Evolutionary conservation across 208 protist species (phyloP), one percentile per base, ranked within the genome.

Genomic region (Trypanosoma platydactyli): DNA sequence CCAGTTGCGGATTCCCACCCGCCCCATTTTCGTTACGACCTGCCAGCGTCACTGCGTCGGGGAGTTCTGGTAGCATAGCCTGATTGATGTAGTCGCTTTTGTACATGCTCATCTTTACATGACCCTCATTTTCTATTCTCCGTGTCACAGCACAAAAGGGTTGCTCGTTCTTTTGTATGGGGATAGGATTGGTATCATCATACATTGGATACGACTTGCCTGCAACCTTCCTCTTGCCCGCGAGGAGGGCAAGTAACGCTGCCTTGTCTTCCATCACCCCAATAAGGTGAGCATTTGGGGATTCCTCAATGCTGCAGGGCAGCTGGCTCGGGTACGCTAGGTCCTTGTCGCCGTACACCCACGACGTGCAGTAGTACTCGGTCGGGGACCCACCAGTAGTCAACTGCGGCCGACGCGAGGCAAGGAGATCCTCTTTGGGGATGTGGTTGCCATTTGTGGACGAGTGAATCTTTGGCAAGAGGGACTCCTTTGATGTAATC

Each of bases 21-120:
- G n/a, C 46, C 1, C 18, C n/a, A 18, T 15, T 24, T 16, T 20
- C n/a, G 30, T 62, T 33, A 7, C 27, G 35, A 35, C 68, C 55
- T 1, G 58, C 20, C 20, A 62, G 30, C 15, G 42, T 42, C n/a
- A 54, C 61, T 16, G 61, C 61, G 46, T 83, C 83, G 1, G 88
- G 83, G 38, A 94, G 76, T 67, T 94, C 88, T 46, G 88, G 85
- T 46, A 92, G 73, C 25, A 75, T 55, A n/a, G 60, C 38, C 57
- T 88, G 88, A 56, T 89, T 52, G n/a, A 90, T 64, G 58, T 75
- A 86, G 68, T 91, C 79, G 56, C 73, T 83, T 41, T 77, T 63
- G 70, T 91, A 91, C 18, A 86, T 86, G 65, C 83, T 84, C 72
- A 79, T 80, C 18, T 83, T 81, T 35, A 92, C 83, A 65, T 86